Conservation (phyloP, 805 yeast species). For the Candida suzukii region DNA sequence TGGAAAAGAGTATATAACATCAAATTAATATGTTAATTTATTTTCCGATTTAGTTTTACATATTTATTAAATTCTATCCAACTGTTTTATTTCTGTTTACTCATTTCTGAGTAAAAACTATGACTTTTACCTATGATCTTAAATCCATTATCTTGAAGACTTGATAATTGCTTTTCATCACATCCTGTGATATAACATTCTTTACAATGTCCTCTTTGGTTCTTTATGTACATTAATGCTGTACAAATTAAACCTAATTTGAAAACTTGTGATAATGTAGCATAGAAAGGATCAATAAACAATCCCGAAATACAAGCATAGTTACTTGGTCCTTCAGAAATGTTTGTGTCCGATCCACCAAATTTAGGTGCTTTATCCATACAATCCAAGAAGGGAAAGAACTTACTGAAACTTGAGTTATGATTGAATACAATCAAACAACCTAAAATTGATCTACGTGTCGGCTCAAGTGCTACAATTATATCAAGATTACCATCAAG, state of each 20-base stretch:
- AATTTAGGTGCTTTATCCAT: too few relatives aligned
- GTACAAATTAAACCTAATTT: constrained; percentile 48
- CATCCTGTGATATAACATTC: constrained; percentile 5
- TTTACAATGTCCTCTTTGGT: constrained; percentile 11
- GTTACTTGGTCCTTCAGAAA: constrained; percentile 25
- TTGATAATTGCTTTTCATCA: constrained; percentile 5
- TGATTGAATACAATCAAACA: constrained; percentile 31
- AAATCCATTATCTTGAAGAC: constrained; percentile 12
- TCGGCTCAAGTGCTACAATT: constrained; percentile 47
- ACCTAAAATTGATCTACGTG: constrained; percentile 43
- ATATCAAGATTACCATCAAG: constrained; percentile 32
- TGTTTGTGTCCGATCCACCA: constrained; percentile 13
- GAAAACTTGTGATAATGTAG: constrained; percentile 43
- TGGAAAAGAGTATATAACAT: too few relatives aligned
- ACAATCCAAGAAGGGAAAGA: constrained; percentile 42
- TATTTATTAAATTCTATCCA: too few relatives aligned
- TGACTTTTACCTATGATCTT: constrained; percentile 7
- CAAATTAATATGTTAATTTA: too few relatives aligned
- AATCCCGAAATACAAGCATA: constrained; percentile 34
- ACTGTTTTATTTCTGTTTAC: background rate
- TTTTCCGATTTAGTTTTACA: too few relatives aligned
- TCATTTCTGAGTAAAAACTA: constrained; percentile 6
- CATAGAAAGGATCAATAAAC: constrained; percentile 42
- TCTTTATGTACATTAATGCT: constrained; percentile 38
- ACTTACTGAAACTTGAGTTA: constrained; percentile 33